Base-by-base conservation (phyloP, 23 red algal genomes). In the Gracilaria domingensis region DNA sequence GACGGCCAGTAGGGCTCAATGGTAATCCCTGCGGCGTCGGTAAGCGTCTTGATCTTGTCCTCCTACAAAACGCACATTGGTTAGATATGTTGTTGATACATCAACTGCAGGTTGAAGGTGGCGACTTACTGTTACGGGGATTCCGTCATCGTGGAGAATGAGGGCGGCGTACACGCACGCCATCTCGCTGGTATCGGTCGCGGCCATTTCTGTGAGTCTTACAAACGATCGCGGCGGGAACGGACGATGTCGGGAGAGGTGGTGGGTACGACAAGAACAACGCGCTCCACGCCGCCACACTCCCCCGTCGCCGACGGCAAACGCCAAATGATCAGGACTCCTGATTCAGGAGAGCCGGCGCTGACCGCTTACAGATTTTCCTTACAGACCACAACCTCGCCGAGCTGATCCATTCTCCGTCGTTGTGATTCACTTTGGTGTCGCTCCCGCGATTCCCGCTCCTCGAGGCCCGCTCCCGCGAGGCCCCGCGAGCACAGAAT, bases 91-190 rank as follows among this genome's bases (percentile, higher is more conserved):
- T n/a, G n/a, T n/a, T n/a, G n/a, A n/a, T n/a, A n/a, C n/a, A n/a
- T n/a, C n/a, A n/a, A n/a, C n/a, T n/a, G n/a, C n/a, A n/a, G n/a
- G n/a, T n/a, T n/a, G n/a, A n/a, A n/a, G n/a, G n/a, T n/a, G n/a
- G n/a, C n/a, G n/a, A 96, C 83, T 26, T 97, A 97, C 95, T 45
- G 95, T 94, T 40, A 97, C 84, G 8, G 64, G 66, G 59, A 93
- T 86, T 24, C 95, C 88, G 62, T 97, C 95, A 75, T 97, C 95
- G 54, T 97, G 83, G n/a, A 97, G 92, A 50, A 97, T 88, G 50
- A 97, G 88, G 13, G 91, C 83, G 37, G 95, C 95, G 58, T 97
- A 97, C 47, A 97, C 95, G 71, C 95, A 97, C 32, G 95, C 95
- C 91, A 94, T 91, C 80, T 97, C 95, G 81, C 51, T 82, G 8